Evolutionary conservation across 305 asterid genomes (phyloP), one percentile per base, ranked within the genome.

Genomic region (Ajuga reptans): DNA sequence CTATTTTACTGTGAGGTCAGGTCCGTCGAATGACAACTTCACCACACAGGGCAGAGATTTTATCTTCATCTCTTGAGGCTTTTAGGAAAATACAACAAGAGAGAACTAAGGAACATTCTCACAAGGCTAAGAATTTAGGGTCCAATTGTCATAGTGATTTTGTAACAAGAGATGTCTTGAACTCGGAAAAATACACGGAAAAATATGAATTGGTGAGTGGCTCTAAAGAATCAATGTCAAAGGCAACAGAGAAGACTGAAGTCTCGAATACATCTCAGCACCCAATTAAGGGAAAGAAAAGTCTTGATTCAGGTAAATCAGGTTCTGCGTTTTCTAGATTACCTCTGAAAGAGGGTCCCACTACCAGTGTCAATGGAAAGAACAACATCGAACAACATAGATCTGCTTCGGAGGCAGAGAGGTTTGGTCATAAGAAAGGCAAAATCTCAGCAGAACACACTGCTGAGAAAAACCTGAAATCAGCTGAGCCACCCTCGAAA

Each of bases 1-100:
- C 59, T 59, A 31, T 79, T 68, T 58, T 61, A 58, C 39, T 49
- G 21, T 34, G 64, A 71, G 66, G 46, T 68, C 87, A 94, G 99
- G 97, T 94, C 60, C 96, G 99, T 17, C 87, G 99, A 75, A 94
- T 94, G 97, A 94, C 99, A 60, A 89, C 96, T 77, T 94, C 99
- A 72, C 97, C 97, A 15, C 91, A 79, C 72, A 94, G 97, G 84
- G 99, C 99, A 36, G 96, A 91, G 74, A 91, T 94, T 78, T 80
- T 94, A 71, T 88, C 97, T 75, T 94, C 99, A 72, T 94, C 99
- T 78, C 97, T 94, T 59, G 97, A 91, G 81, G 96, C 97, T 61
- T 94, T 94, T 68, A 87, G 89, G 79, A 91, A 94, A 83, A 87
- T 94, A 72, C 99, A 93, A 78, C 84, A 83, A 63, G 96, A 85